phyloP scores from a whole-genome alignment of 2,329 filamentous ascomycete genomes.

The Botryotinia narcissicola region DNA sequence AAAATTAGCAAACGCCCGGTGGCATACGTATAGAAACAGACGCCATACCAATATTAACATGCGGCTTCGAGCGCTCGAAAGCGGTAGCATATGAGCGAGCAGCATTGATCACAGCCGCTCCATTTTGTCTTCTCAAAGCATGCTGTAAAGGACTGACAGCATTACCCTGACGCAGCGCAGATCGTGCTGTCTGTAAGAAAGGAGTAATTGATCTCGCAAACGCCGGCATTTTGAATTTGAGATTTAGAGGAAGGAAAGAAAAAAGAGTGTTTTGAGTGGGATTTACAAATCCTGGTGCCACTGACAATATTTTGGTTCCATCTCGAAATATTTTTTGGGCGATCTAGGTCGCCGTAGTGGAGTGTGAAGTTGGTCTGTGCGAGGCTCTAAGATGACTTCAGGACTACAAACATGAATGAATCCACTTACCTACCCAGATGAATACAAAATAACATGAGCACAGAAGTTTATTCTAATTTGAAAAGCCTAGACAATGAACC shows the following conservation, averaged over 20 bases:
- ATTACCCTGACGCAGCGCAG: slow-evolving; percentile 66
- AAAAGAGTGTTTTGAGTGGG: slow-evolving; percentile 16
- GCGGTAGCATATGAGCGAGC: slow-evolving; percentile 61
- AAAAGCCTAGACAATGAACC: background rate
- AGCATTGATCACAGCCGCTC: slow-evolving; percentile 62
- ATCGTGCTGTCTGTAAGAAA: slow-evolving; percentile 78
- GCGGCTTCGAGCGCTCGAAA: slow-evolving; percentile 90
- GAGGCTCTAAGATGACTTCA: background rate
- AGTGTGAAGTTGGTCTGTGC: slow-evolving; percentile 13
- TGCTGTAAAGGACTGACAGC: slow-evolving; percentile 74
- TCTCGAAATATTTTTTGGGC: slow-evolving; percentile 23
- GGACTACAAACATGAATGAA: background rate
- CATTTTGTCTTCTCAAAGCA: slow-evolving; percentile 60
- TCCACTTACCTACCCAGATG: background rate
- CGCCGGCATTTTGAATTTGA: slow-evolving; percentile 67
- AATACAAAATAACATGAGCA: background rate
- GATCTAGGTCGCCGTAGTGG: slow-evolving; percentile 13
- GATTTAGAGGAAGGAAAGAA: slow-evolving; percentile 16
- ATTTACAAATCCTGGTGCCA: slow-evolving; percentile 13
- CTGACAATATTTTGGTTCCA: slow-evolving; percentile 19
- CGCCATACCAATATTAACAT: slow-evolving; percentile 88
- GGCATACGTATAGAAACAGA: background rate
- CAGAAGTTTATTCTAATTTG: background rate
- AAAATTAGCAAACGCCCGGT: slow-evolving; percentile 23
- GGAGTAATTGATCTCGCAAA: slow-evolving; percentile 75